Percentiles rank a stretch among this genome's conserved stretches.
These are phyloP conservation scores for Lentinula guzmanii DNA, from an alignment of 768 basidiomycete genomes.

Conservation along the genomic window DNA sequence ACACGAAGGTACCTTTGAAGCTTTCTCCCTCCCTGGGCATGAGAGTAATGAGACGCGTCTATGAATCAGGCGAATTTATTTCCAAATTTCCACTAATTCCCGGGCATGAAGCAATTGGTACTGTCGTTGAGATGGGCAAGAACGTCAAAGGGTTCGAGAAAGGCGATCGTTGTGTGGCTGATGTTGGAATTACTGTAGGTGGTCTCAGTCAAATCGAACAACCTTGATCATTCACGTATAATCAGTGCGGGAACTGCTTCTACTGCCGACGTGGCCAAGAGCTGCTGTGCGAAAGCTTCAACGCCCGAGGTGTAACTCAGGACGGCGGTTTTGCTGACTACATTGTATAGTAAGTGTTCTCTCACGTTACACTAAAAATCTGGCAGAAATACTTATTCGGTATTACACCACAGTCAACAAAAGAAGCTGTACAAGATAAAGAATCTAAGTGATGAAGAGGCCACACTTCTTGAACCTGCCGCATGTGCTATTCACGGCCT, in stretches of 20 bases:
- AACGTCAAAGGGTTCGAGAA: conserved; percentile 69
- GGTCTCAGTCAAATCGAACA: background rate
- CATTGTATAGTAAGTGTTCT: conserved; percentile 63
- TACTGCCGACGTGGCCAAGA: conserved; percentile 83
- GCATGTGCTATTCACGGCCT: conserved; percentile 91
- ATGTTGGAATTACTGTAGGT: conserved; percentile 66
- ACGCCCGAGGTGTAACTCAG: conserved; percentile 70
- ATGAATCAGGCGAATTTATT: conserved; percentile 47
- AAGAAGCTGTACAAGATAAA: conserved; percentile 84
- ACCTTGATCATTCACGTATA: background rate
- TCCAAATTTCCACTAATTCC: conserved; percentile 69
- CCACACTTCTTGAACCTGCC: conserved; percentile 84
- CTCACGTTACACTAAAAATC: background rate
- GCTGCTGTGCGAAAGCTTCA: conserved; percentile 81
- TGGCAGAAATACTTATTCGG: background rate
- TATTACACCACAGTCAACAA: conserved; percentile 36
- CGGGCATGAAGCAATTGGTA: conserved; percentile 72
- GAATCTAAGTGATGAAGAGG: conserved; percentile 82
- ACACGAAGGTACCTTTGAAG: conserved; percentile 36
- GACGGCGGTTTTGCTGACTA: conserved; percentile 91
- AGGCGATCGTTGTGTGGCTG: conserved; percentile 83
- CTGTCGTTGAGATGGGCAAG: conserved; percentile 68
- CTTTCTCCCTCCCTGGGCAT: background rate
- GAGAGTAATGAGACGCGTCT: background rate
- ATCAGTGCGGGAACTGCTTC: conserved; percentile 78